A percentile compares a stretch with the other conserved stretches of the same genome.
Evolutionary conservation across 306 rosid species (phyloP).

Genomic region (Amphicarpaea edgeworthii): DNA sequence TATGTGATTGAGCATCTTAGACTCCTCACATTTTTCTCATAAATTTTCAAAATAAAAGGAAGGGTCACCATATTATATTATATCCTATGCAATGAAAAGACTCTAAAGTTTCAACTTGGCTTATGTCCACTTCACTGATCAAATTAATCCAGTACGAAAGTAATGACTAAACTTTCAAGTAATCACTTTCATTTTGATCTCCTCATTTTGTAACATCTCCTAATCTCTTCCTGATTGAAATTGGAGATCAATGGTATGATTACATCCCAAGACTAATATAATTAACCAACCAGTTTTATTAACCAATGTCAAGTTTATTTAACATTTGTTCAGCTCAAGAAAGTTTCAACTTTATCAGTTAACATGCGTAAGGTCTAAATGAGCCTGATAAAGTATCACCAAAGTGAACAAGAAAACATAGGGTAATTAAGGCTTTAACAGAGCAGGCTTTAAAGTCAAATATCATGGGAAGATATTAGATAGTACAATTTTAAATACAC

Average conservation of each 20-base stretch:
- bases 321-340: background rate
- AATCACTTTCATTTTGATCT: background rate
- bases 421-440: background rate
- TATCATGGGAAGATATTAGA: background rate
- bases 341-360: background rate
- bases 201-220: background rate
- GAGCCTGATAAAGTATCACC: background rate
- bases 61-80: background rate
- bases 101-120: background rate
- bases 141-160: background rate
- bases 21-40: background rate
- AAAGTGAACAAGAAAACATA: background rate
- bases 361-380: background rate
- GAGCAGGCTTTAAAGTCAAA: background rate
- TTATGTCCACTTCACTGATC: background rate
- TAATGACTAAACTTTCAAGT: background rate
- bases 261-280: background rate
- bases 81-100: background rate
- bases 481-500: background rate
- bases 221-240: background rate
- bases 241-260: background rate
- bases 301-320: background rate
- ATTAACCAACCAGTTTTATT: background rate
- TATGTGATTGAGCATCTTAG: background rate
- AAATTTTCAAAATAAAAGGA: background rate